Evolutionary conservation across 1,284 basidiomycete species (phyloP).

Genomic region (Ganoderma leucocontextum): DNA sequence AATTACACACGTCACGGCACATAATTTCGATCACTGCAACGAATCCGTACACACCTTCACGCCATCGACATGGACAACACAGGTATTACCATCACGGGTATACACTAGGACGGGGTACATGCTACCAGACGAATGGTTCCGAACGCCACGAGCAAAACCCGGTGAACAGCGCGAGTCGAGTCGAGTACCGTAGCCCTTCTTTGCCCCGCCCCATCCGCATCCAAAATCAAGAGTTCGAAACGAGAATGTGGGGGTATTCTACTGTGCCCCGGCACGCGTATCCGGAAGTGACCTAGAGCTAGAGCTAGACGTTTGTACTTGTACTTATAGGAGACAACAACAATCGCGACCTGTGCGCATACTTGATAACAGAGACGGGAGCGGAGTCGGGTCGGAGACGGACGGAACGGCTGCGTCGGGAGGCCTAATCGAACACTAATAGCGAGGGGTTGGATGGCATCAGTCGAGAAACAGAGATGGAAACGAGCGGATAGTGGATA

Average conservation of each 20-base stretch:
- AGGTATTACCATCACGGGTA: conserved; percentile 40
- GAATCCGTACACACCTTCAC: conserved; percentile 1
- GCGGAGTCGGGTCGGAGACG: background rate
- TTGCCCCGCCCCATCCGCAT: background rate
- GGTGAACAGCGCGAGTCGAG: conserved; percentile 15
- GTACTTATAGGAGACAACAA: conserved; percentile 24
- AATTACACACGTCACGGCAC: conserved; percentile 1
- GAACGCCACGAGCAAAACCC: conserved; percentile 22
- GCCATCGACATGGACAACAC: conserved; percentile 9
- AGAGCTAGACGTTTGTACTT: conserved; percentile 15
- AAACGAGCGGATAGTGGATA: conserved; percentile 29
- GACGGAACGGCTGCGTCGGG: conserved; percentile 6
- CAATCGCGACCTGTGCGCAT: conserved; percentile 19
- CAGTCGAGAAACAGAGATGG: conserved; percentile 22
- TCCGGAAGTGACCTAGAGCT: conserved; percentile 15
- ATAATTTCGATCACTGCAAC: background rate
- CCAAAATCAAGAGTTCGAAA: background rate
- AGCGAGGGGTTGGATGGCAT: conserved; percentile 12
- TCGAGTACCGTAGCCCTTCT: background rate
- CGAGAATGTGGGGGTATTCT: conserved; percentile 9
- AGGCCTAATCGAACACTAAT: conserved; percentile 24
- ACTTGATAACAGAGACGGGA: conserved; percentile 14
- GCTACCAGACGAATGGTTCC: conserved; percentile 29
- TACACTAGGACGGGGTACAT: conserved; percentile 35
- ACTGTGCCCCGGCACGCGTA: conserved; percentile 18